Evolutionary conservation across 495 filamentous ascomycete genomes (phyloP), one percentile per base, ranked within the genome.

Genomic region (Usnea hakonensis): DNA sequence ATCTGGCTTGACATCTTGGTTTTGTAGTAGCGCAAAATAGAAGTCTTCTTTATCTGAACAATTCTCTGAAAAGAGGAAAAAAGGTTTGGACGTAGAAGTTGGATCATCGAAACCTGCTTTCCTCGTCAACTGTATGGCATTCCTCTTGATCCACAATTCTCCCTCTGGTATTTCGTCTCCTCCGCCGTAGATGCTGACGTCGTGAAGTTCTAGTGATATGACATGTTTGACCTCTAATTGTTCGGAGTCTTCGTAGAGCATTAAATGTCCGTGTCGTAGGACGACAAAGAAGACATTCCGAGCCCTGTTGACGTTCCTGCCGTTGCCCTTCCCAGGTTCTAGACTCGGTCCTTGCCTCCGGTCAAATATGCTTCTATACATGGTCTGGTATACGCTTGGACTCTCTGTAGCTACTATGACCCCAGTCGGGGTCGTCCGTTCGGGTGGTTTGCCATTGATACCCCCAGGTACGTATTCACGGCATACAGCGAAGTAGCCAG

Each of bases 1-100:
- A 46, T 82, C 74, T 58, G 81, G 76, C 26, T 80, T 78, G 67
- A 84, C 85, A 55, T 90, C 85, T 69, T 95, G 90, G 64, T 91
- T 94, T 63, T 88, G 83, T 19, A 98, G 79, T 65, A 98, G 79
- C 23, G 92, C 89, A 72, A 95, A 90, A 72, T 98, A 98, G 76
- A 98, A 97, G 66, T 98, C 94, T 71, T 98, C 94, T 74, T 98
- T 97, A 26, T 93, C 89, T 0, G 90, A 95, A 68, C 89, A 87
- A 64, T 95, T 95, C 56, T 96, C 90, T 0, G 91, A 95, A 73
- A 97, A 98, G 1, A 98, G 75, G 70, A 84, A 97, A 73, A 96
- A 97, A 1, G 95, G 93, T 61, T 87, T 90, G 10, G 82, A 78
- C 37, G 80, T 77, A 17, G 79, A 75, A 43, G 85, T 81, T 1